Evolutionary conservation across 371 early-diverging fungal genomes (phyloP), one percentile per base, ranked within the genome.

Genomic region (Mortierella sp.): DNA sequence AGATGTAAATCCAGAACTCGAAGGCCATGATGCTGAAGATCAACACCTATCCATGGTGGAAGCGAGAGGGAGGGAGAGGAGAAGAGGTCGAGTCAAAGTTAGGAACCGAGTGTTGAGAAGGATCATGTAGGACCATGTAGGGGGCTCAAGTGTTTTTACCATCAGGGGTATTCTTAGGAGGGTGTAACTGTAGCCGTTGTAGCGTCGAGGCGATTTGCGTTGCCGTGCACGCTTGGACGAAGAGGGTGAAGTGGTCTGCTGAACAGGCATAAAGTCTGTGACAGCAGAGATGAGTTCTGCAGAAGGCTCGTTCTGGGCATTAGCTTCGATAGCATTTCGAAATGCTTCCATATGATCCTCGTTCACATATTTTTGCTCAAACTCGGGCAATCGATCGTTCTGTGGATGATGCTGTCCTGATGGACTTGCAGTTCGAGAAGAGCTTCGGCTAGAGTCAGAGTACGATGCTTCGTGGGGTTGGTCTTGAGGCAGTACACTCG

Each of bases 1-100:
- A 73, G 45, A 90, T 65, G 60, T 94, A 92, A 9, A 90, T 67
- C n/a, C 84, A 53, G 26, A 93, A 71, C 79, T 94, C 94, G 28
- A 93, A 56, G 26, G 83, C 57, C 23, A 94, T 86, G 56, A 90
- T 83, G 13, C 79, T 54, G 26, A 87, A 83, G 56, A 93, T 89
- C 24, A 82, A 45, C 24, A 86, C 52, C 92, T 92, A 31, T 19
- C 49, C 42, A 48, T 42, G 27, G 18, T 31, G 7, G 30, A 16
- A 31, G 26, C 26, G 9, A 30, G 10, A 24, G n/a, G 24, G 5
- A 51, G 28, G n/a, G n/a, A 38, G 34, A 23, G 16, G 8, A 30
- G 24, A 19, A 21, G 16, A 19, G 14, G 21, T 8, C 14, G 16
- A 23, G 24, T 21, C 8, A 13, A 28, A 19, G 45, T 16, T 16